These are phyloP conservation scores for Pezicula carpinea DNA, from an alignment of 2,329 filamentous ascomycete species.

Conservation along the genomic window DNA sequence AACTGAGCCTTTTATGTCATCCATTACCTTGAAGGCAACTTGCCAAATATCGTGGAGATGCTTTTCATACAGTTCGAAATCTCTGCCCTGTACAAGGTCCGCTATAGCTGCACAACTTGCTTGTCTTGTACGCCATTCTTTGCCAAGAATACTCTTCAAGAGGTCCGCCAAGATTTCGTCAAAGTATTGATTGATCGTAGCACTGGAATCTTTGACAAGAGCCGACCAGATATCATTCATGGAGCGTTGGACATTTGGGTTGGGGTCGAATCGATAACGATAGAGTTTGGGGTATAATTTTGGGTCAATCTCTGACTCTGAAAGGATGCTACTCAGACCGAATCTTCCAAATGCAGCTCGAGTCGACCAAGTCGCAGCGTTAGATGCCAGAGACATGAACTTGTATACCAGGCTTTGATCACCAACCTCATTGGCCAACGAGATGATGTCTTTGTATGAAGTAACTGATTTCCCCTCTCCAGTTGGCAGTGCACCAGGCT, in stretches of 20 bases:
- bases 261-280: constrained; percentile 92
- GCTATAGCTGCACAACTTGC: constrained; percentile 87
- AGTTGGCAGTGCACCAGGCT: constrained; percentile 83
- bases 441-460: constrained; percentile 97
- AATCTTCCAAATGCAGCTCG: constrained; percentile 93
- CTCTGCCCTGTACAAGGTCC: constrained; percentile 79
- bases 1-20: constrained; percentile 93
- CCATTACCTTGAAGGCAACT: constrained; percentile 82
- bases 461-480: constrained; percentile 86
- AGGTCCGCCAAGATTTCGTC: constrained; percentile 86
- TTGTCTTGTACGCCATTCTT: constrained; percentile 90
- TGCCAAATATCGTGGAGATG: constrained; percentile 84
- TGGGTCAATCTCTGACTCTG: constrained; percentile 81
- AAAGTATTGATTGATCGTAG: constrained; percentile 76
- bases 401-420: constrained; percentile 96
- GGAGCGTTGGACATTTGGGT: constrained; percentile 83
- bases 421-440: constrained; percentile 89
- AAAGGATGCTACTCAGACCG: constrained; percentile 85
- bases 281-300: constrained; percentile 95
- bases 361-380: constrained; percentile 97
- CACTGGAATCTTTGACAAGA: constrained; percentile 81
- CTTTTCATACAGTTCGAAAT: constrained; percentile 71
- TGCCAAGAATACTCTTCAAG: constrained; percentile 77
- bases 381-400: constrained; percentile 95
- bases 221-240: constrained; percentile 99